phyloP scores from a whole-genome alignment of 2,329 filamentous ascomycete species.

The Ophiostoma perfectum region DNA sequence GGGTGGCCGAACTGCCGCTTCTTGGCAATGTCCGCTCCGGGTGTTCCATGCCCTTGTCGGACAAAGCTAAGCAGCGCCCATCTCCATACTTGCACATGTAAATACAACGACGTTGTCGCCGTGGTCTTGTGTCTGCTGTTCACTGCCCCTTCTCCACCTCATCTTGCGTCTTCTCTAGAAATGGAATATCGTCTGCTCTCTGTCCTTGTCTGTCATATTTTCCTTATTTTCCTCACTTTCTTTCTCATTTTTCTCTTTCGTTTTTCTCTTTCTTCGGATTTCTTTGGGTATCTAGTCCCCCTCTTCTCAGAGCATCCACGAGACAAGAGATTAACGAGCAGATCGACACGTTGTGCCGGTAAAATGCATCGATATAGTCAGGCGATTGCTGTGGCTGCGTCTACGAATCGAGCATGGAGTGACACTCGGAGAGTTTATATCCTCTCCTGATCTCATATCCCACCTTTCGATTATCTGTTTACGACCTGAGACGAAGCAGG shows the following conservation, averaged over 20 bases:
- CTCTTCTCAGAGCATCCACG: background rate
- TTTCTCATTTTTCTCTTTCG: too few species aligned
- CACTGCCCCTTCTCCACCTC: background rate
- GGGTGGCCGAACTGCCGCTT: background rate
- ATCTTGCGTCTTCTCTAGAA: background rate
- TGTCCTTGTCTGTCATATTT: background rate
- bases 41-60: slow-evolving; percentile 1
- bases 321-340: slow-evolving; percentile 10
- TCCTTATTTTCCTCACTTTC: too few species aligned
- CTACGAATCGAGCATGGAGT: too few species aligned
- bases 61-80: background rate
- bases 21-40: slow-evolving; percentile 1
- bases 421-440: too few species aligned
- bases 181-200: too few species aligned
- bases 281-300: too few species aligned
- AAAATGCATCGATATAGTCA: background rate
- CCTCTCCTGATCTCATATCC: too few species aligned
- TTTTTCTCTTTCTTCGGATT: too few species aligned
- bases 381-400: too few species aligned
- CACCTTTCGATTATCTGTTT: too few species aligned
- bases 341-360: background rate
- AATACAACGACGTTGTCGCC: background rate
- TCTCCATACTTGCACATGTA: slow-evolving; percentile 6
- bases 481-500: too few species aligned
- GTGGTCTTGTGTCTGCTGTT: background rate